phyloP scores from a whole-genome alignment of 129 eudicot genomes.

The Daucus carota region DH1_v3.0 NC_030381.2:43040001-43040500 shows the following conservation, averaged over 20 bases:
- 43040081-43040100: neutral
- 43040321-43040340: slow-evolving; percentile 78
- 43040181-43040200: slow-evolving; percentile 58
- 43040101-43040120: neutral
- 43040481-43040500: neutral
- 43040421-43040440: slow-evolving; percentile 68
- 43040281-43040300: slow-evolving; percentile 79
- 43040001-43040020: slow-evolving; percentile 61
- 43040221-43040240: slow-evolving; percentile 71
- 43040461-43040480: neutral
- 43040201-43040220: slow-evolving; percentile 84
- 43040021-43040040: slow-evolving; percentile 85
- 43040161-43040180: slow-evolving; percentile 88
- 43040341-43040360: slow-evolving; percentile 76
- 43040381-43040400: slow-evolving; percentile 69
- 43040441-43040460: neutral
- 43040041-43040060: slow-evolving; percentile 73
- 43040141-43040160: neutral
- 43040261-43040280: slow-evolving; percentile 74
- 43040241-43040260: slow-evolving; percentile 75
- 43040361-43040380: slow-evolving; percentile 57
- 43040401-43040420: slow-evolving; percentile 66
- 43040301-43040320: slow-evolving; percentile 46
- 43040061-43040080: slow-evolving; percentile 81
- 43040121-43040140: neutral